phyloP scores from a whole-genome alignment of 768 basidiomycete species.

The Lactarius trivialis region DNA sequence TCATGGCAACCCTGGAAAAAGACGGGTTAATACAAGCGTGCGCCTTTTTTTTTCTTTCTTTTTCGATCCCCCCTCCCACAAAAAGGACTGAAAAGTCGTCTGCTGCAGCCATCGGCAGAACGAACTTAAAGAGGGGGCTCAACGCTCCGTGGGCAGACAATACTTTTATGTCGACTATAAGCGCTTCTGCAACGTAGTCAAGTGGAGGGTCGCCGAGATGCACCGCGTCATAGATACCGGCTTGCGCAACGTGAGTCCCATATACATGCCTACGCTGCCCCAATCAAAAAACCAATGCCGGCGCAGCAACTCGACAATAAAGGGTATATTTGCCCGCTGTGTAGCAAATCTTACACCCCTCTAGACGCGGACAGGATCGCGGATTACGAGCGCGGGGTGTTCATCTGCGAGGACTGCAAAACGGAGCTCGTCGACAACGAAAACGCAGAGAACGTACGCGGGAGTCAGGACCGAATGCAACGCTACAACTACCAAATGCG shows the following conservation, averaged over 20 bases:
- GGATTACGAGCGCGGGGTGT: constrained; percentile 56
- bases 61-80: neutral
- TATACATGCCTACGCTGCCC: neutral
- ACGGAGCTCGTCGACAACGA: constrained; percentile 89
- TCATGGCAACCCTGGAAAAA: constrained; percentile 74
- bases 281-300: neutral
- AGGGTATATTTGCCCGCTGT: constrained; percentile 93
- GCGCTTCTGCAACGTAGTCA: constrained; percentile 93
- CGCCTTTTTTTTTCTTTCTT: constrained; percentile 27
- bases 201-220: constrained; percentile 95
- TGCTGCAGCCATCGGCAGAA: constrained; percentile 73
- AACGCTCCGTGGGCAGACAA: constrained; percentile 79
- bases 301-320: constrained; percentile 89
- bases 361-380: constrained; percentile 82
- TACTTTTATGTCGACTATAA: constrained; percentile 98
- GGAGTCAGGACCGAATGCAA: constrained; percentile 93
- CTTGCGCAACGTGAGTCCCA: constrained; percentile 66
- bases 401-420: constrained; percentile 84
- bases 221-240: constrained; percentile 82
- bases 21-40: constrained; percentile 76
- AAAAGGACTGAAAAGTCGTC: neutral
- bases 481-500: constrained; percentile 89
- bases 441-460: constrained; percentile 75
- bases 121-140: constrained; percentile 84
- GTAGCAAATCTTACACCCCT: constrained; percentile 75